Evolutionary conservation across 192 early-diverging fungal species (phyloP), one percentile per base, ranked within the genome.

Genomic region (Kickxella alabastrina): DNA sequence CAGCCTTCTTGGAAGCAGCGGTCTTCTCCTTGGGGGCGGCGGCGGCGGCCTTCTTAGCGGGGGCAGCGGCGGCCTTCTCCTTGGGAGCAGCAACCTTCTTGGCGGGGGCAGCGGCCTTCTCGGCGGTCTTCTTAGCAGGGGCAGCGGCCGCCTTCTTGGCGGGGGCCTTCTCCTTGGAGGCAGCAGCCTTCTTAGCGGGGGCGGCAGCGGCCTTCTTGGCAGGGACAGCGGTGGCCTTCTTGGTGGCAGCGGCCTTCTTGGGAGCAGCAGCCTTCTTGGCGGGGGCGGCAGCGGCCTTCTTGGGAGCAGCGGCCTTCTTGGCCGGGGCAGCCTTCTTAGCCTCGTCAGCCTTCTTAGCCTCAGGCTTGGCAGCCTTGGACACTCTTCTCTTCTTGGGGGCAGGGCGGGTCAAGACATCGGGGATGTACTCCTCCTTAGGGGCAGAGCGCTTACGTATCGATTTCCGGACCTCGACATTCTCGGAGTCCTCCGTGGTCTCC

Each of bases 381-480:
- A 46, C 35, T 56, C 52, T 75, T 28, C 61, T 68, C 72, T 63
- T 68, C 60, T 64, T 68, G 17, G 50, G 25, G 21, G 54, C n/a
- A 21, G 58, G 1, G 56, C 48, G 21, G 23, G 29, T 22, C 43
- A 63, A 50, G 18, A 64, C 53, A 14, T 68, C 66, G 34, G 72
- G 70, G 36, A 53, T 44, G 42, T 66, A 74, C 56, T 59, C 56
- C 31, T 74, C 70, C 55, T 57, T 55, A 26, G 70, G 70, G 10
- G 63, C 64, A 39, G 54, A 24, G 54, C 55, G 59, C 28, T 46
- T 43, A 52, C 70, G 70, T 2, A 28, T 46, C 43, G 70, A 74
- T 74, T 59, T 59, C 70, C 70, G 70, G 57, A 57, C 40, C 22
- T 42, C n/a, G 18, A 57, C 34, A 43, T 69, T 52, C 14, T 54